Evolutionary conservation across 352 stramenopile species (phyloP).

Genomic region (Bremia lactucae): DNA sequence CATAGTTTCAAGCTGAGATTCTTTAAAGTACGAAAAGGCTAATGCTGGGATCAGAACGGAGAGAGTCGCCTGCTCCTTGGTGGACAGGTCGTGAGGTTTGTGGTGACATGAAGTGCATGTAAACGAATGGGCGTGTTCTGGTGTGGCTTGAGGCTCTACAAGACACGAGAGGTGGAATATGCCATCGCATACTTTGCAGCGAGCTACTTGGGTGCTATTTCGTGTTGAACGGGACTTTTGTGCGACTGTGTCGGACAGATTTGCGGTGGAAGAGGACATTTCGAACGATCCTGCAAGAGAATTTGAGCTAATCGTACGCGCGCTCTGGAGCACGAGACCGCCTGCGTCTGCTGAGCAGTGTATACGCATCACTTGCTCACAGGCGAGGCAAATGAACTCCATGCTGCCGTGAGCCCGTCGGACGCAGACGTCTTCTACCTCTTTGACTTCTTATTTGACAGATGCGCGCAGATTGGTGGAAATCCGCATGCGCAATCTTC

Average conservation of each 20-base stretch:
- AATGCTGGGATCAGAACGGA: constrained; percentile 17
- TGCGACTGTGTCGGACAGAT: not conserved
- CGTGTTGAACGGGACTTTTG: not conserved
- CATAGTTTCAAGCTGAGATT: not conserved
- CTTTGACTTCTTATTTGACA: too few species aligned
- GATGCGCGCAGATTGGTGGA: constrained; percentile 7
- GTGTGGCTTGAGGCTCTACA: not conserved
- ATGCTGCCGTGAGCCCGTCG: constrained; percentile 10
- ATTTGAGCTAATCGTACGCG: constrained; percentile 2
- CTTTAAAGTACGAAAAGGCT: constrained; percentile 19
- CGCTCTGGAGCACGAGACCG: constrained; percentile 1
- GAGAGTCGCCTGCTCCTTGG: not conserved
- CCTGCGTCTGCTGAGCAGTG: constrained; percentile 3
- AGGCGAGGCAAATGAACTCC: constrained; percentile 35
- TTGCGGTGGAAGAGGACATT: not conserved
- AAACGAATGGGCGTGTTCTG: constrained; percentile 2
- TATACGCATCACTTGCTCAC: constrained; percentile 16
- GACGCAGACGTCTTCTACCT: too few species aligned
- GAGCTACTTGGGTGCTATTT: constrained; percentile 8
- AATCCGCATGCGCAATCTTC: not conserved
- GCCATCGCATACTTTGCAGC: constrained; percentile 27
- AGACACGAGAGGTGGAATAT: constrained; percentile 37
- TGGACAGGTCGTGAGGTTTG: not conserved
- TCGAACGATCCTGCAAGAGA: not conserved
- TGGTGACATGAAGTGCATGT: constrained; percentile 17